A percentile compares a stretch with the other conserved stretches of the same genome.
phyloP scores from a whole-genome alignment of 2,329 filamentous ascomycete genomes.

The Aspergillus sp. region DNA sequence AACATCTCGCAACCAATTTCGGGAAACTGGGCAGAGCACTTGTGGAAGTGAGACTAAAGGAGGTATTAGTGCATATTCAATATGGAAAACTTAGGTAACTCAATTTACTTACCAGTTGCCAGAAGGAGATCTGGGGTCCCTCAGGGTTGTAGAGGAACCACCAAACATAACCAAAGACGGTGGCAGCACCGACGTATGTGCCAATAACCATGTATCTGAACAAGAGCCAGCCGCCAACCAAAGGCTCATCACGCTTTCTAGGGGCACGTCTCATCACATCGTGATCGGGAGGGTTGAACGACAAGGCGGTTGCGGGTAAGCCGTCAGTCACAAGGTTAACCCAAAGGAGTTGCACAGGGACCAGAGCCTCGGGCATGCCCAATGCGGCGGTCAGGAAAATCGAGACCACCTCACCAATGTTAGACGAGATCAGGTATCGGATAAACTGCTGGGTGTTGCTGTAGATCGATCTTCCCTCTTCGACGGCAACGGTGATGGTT shows the following conservation, averaged over 20 bases:
- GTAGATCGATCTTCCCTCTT: slow-evolving; percentile 97
- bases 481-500: slow-evolving; percentile 91
- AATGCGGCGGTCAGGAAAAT: slow-evolving; percentile 96
- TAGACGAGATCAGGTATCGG: slow-evolving; percentile 96
- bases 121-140: slow-evolving; percentile 88
- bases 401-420: slow-evolving; percentile 97
- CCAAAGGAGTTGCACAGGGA: slow-evolving; percentile 96
- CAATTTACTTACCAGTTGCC: slow-evolving; percentile 60
- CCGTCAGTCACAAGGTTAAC: slow-evolving; percentile 98
- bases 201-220: slow-evolving; percentile 97
- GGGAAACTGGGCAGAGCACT: slow-evolving; percentile 78
- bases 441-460: slow-evolving; percentile 99
- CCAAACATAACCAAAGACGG: slow-evolving; percentile 97
- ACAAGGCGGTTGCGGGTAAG: slow-evolving; percentile 89
- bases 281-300: slow-evolving; percentile 97
- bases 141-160: slow-evolving; percentile 96
- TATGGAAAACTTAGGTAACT: not conserved
- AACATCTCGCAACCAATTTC: slow-evolving; percentile 94
- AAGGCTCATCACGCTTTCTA: slow-evolving; percentile 83
- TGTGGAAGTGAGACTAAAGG: slow-evolving; percentile 74
- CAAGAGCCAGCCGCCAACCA: slow-evolving; percentile 94
- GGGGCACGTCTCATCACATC: slow-evolving; percentile 95
- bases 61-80: not conserved
- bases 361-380: slow-evolving; percentile 95
- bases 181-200: slow-evolving; percentile 88